Conservation (phyloP, 1,139 yeast genomes). For the Eremothecium cymbalariae region DNA sequence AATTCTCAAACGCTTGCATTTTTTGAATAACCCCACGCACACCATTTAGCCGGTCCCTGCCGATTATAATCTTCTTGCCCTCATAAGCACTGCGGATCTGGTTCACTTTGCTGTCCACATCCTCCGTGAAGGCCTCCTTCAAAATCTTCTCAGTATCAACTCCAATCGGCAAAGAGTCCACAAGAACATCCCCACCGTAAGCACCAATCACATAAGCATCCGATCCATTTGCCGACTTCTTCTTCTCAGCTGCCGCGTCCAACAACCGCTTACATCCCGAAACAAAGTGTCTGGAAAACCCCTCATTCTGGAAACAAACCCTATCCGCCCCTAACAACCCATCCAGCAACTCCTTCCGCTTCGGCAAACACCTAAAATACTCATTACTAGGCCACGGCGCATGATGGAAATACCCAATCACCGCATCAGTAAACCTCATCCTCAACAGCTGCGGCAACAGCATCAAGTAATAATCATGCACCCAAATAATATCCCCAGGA, state of each 20-base stretch:
- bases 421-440: slow-evolving; percentile 72
- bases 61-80: slow-evolving; percentile 69
- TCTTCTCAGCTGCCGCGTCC: slow-evolving; percentile 55
- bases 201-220: slow-evolving; percentile 45
- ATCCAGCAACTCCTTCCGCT: slow-evolving; percentile 71
- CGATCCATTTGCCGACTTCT: slow-evolving; percentile 25
- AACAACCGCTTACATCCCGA: slow-evolving; percentile 79
- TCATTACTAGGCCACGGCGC: slow-evolving; percentile 96
- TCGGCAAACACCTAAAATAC: slow-evolving; percentile 80
- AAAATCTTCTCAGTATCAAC: slow-evolving; percentile 64
- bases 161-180: slow-evolving; percentile 77
- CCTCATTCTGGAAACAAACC: slow-evolving; percentile 76
- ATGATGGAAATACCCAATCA: slow-evolving; percentile 77
- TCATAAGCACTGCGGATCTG: slow-evolving; percentile 61
- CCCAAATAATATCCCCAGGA: slow-evolving; percentile 92
- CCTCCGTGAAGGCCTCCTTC: slow-evolving; percentile 42
- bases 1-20: slow-evolving; percentile 71
- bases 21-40: slow-evolving; percentile 82
- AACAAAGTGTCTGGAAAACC: slow-evolving; percentile 83
- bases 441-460: slow-evolving; percentile 80
- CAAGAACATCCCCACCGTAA: slow-evolving; percentile 67
- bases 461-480: slow-evolving; percentile 85
- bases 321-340: slow-evolving; percentile 88
- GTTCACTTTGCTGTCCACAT: slow-evolving; percentile 39
- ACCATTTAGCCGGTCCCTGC: slow-evolving; percentile 71